These are phyloP conservation scores for Ustilago lituana DNA, from an alignment of 1,284 basidiomycete species.

Conservation along the genomic window DNA sequence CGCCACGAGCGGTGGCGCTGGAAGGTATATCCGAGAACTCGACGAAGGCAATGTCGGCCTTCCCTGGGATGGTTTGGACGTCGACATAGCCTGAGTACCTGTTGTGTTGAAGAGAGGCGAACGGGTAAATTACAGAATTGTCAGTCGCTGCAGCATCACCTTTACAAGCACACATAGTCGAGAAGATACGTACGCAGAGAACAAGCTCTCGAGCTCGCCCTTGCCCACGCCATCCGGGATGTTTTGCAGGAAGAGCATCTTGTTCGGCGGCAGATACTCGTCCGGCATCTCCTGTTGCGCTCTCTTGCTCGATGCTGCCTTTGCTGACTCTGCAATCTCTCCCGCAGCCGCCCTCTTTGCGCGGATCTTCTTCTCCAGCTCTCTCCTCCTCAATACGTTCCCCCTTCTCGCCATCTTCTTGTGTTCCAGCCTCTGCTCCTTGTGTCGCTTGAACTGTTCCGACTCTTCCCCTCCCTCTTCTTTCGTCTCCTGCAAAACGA, in stretches of 20 bases:
- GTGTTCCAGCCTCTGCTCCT: conserved; percentile 66
- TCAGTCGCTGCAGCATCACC: no score
- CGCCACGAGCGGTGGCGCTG: conserved; percentile 58
- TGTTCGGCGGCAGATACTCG: conserved; percentile 99
- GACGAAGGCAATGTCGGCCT: conserved; percentile 63
- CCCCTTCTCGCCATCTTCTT: conserved; percentile 53
- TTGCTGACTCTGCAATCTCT: conserved; percentile 37
- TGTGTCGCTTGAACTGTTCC: conserved; percentile 71
- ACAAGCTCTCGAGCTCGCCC: conserved; percentile 57
- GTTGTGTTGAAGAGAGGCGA: no score
- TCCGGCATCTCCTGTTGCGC: conserved; percentile 78
- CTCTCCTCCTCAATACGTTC: conserved; percentile 47
- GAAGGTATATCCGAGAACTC: conserved; percentile 60
- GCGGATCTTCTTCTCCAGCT: conserved; percentile 47
- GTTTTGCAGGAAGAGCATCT: conserved; percentile 92
- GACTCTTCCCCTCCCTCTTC: conserved; percentile 28
- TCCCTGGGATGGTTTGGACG: conserved; percentile 64
- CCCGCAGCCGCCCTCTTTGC: conserved; percentile 47
- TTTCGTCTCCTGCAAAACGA: conserved; percentile 71
- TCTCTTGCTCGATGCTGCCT: conserved; percentile 35
- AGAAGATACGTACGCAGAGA: conserved; percentile 56
- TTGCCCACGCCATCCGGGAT: conserved; percentile 53
- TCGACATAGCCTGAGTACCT: conserved; percentile 58
- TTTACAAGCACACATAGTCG: no score
- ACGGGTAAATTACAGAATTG: no score